phyloP scores from a whole-genome alignment of 371 early-diverging fungal genomes.

The Haplosporangium sp. region DNA sequence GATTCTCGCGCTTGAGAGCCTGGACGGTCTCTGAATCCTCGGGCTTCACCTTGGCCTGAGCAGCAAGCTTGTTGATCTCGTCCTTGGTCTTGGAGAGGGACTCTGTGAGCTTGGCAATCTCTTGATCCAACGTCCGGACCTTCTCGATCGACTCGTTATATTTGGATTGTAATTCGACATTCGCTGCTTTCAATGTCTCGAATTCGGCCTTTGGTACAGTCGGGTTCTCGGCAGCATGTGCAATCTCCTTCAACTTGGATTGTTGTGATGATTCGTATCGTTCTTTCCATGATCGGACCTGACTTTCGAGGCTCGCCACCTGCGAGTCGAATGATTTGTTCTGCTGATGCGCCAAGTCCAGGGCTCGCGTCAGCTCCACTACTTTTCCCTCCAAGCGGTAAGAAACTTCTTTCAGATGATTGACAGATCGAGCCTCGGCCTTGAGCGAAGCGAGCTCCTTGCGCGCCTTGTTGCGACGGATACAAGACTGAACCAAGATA shows the following conservation, averaged over 20 bases:
- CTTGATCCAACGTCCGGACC: conserved; percentile 72
- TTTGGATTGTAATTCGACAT: conserved; percentile 60
- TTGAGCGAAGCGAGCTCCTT: conserved; percentile 71
- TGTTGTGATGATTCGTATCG: conserved; percentile 66
- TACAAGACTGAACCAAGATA: conserved; percentile 80
- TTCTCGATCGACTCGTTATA: conserved; percentile 62
- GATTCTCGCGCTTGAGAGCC: conserved; percentile 54
- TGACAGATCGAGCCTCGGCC: conserved; percentile 88
- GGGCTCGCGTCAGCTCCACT: conserved; percentile 89
- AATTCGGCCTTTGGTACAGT: conserved; percentile 69
- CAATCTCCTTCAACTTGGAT: conserved; percentile 62
- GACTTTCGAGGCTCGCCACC: conserved; percentile 70
- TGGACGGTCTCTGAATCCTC: conserved; percentile 54
- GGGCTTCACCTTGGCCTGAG: conserved; percentile 51
- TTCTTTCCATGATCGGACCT: conserved; percentile 76
- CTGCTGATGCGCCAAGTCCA: conserved; percentile 79
- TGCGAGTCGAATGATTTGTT: conserved; percentile 67
- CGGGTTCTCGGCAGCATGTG: conserved; percentile 61
- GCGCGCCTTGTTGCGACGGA: conserved; percentile 80
- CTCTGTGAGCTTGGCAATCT: conserved; percentile 70
- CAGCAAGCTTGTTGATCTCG: conserved; percentile 76
- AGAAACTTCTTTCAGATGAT: conserved; percentile 91
- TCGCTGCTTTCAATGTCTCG: conserved; percentile 63
- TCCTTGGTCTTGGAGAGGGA: conserved; percentile 72
- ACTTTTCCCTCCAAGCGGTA: conserved; percentile 96